Base-by-base conservation (phyloP, 2,329 filamentous ascomycete genomes). In the Tolypocladium paradoxum region DNA sequence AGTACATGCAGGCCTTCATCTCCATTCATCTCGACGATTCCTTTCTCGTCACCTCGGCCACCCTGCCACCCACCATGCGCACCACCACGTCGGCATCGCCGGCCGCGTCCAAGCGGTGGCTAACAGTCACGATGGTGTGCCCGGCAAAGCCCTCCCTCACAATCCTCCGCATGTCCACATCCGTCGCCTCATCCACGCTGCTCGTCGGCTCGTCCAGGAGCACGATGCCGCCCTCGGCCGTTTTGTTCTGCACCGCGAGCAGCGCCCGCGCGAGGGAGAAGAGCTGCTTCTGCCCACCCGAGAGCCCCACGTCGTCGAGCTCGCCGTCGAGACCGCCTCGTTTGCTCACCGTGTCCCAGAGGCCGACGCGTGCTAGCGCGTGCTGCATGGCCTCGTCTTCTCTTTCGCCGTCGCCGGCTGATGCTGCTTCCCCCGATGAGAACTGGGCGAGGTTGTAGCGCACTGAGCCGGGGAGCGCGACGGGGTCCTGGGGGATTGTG, bases 191-290 rank as follows among this genome's bases (percentile, higher is more conserved):
- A 33, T 50, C 48, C 14, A 50, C 31, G 48, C 48, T 50, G 34
- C 48, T 50, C 22, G 48, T 37, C 34, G 34, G 31, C 34, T 50
- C 48, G n/a, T 38, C 48, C 2, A 50, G 18, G 18, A 50, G 20
- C 16, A 50, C 31, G 20, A 38, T 24, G 22, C 40, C 22, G 11
- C 38, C 37, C 37, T 22, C 37, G 12, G n/a, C 2, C 40, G 12
- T 11, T 4, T 18, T 38, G 4, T 40, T 50, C 33, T 36, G 11
- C 33, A 18, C 35, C 12, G 4, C 11, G n/a, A 85, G 62, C 27
- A 84, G 68, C 0, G 80, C 82, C 2, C 82, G 67, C 2, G 77
- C 82, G 4, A 86, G 71, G 58, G 75, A 81, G 59, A 86, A 82
- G 1, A 86, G 71, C 61, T 86, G 83, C 54, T 74, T 74, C 62